These are phyloP conservation scores for Colletotrichum tanaceti DNA, from an alignment of 2,329 filamentous ascomycete genomes.

Conservation along the genomic window DNA sequence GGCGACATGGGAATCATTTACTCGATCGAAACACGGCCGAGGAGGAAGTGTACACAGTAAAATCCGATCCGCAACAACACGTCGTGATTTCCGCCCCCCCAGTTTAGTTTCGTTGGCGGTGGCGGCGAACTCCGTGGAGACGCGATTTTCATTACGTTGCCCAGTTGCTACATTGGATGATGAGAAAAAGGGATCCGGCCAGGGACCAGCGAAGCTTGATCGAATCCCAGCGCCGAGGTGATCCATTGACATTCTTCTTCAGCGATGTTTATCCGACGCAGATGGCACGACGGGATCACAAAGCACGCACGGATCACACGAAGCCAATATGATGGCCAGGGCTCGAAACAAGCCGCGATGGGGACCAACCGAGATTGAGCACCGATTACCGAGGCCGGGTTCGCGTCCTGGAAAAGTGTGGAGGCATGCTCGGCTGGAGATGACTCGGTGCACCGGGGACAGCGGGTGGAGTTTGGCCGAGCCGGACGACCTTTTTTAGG, in stretches of 20 bases:
- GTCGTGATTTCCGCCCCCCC: background rate
- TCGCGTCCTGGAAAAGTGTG: background rate
- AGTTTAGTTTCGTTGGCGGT: background rate
- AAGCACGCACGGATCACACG: slow-evolving; percentile 12
- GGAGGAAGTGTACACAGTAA: too few relatives aligned
- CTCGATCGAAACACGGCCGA: slow-evolving; percentile 24
- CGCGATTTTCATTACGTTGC: slow-evolving; percentile 31
- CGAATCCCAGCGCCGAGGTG: slow-evolving; percentile 7
- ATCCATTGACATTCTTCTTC: background rate
- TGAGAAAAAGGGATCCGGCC: slow-evolving; percentile 23
- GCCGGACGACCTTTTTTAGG: background rate
- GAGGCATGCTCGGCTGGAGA: slow-evolving; percentile 7
- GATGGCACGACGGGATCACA: background rate
- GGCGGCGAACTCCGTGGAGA: slow-evolving; percentile 26
- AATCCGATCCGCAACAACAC: background rate
- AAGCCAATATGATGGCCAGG: too few relatives aligned
- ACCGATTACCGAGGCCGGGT: slow-evolving; percentile 17
- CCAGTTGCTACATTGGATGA: slow-evolving; percentile 10
- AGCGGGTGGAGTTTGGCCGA: slow-evolving; percentile 1
- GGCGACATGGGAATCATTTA: slow-evolving; percentile 24
- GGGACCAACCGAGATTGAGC: background rate
- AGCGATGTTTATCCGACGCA: too few relatives aligned
- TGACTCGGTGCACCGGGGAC: slow-evolving; percentile 11
- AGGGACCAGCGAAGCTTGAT: slow-evolving; percentile 35
- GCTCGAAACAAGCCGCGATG: slow-evolving; percentile 5